Evolutionary conservation across 306 rosid genomes (phyloP).

Genomic region (Malus domestica): DNA sequence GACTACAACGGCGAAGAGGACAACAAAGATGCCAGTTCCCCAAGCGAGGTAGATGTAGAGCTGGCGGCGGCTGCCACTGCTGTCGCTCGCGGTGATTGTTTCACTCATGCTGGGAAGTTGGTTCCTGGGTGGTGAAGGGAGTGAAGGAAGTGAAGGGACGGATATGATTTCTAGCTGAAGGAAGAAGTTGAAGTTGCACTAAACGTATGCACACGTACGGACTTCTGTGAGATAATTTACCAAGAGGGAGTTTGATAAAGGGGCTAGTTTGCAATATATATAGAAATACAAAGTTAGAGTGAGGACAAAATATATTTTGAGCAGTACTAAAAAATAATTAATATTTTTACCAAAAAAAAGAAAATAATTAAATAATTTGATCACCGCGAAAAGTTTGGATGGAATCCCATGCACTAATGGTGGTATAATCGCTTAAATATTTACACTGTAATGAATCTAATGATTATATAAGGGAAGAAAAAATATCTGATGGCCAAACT

Average conservation of each 20-base stretch:
- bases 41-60: not conserved
- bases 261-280: not conserved
- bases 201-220: not conserved
- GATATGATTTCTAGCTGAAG: not conserved
- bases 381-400: too few relatives aligned
- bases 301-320: not conserved
- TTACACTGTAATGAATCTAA: too few relatives aligned
- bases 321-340: not conserved
- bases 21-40: not conserved
- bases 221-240: not conserved
- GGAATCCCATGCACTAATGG: too few relatives aligned
- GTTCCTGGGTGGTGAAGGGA: not conserved
- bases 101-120: constrained; percentile 30
- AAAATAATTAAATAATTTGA: too few relatives aligned
- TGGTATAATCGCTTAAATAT: too few relatives aligned
- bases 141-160: not conserved
- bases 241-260: not conserved
- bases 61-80: not conserved
- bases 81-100: not conserved
- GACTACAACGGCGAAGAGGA: constrained; percentile 27
- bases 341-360: too few relatives aligned
- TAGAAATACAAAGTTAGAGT: not conserved
- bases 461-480: too few relatives aligned
- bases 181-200: not conserved
- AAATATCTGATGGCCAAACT: too few relatives aligned